Percentiles rank a stretch among this genome's conserved stretches.
Conservation (phyloP, 2,329 filamentous ascomycete genomes). For the Leptoxyphium fumago region DNA sequence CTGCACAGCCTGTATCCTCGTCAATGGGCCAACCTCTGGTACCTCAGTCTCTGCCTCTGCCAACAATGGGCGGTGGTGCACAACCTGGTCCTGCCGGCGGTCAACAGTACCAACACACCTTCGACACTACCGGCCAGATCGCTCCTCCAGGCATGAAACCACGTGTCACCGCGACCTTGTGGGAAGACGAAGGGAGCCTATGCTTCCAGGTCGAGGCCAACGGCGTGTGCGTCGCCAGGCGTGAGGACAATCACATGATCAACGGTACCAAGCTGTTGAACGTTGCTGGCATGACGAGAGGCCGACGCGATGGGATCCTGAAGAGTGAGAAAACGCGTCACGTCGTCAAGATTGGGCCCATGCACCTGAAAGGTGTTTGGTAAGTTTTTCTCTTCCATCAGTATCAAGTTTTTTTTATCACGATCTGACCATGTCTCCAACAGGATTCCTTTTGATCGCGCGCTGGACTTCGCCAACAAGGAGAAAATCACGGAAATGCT, state of each 20-base stretch:
- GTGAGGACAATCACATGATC: slow-evolving; percentile 99
- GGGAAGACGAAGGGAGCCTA: slow-evolving; percentile 95
- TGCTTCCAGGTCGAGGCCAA: slow-evolving; percentile 97
- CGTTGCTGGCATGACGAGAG: slow-evolving; percentile 94
- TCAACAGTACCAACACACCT: slow-evolving; percentile 27
- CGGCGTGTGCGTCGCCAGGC: slow-evolving; percentile 84
- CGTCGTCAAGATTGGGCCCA: slow-evolving; percentile 96
- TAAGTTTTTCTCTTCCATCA: slow-evolving; percentile 36
- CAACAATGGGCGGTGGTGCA: slow-evolving; percentile 22
- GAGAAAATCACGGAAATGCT: slow-evolving; percentile 95
- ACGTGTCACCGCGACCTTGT: slow-evolving; percentile 85
- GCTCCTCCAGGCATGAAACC: slow-evolving; percentile 93
- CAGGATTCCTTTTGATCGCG: slow-evolving; percentile 95
- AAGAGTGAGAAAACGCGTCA: slow-evolving; percentile 96
- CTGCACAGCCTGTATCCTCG: slow-evolving; percentile 52
- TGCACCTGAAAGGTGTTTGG: slow-evolving; percentile 98
- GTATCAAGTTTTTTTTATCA: neutral
- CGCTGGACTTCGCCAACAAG: slow-evolving; percentile 98
- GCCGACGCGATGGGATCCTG: slow-evolving; percentile 83
- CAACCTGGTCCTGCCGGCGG: slow-evolving; percentile 8
- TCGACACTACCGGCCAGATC: slow-evolving; percentile 83
- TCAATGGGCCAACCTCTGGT: slow-evolving; percentile 52
- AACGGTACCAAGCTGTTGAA: slow-evolving; percentile 96
- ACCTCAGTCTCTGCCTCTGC: slow-evolving; percentile 51
- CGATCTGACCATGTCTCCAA: slow-evolving; percentile 5